Evolutionary conservation across 176 grass and related monocot genomes (phyloP), one percentile per base, ranked within the genome.

Genomic region (Calamus simplicifolius): DNA sequence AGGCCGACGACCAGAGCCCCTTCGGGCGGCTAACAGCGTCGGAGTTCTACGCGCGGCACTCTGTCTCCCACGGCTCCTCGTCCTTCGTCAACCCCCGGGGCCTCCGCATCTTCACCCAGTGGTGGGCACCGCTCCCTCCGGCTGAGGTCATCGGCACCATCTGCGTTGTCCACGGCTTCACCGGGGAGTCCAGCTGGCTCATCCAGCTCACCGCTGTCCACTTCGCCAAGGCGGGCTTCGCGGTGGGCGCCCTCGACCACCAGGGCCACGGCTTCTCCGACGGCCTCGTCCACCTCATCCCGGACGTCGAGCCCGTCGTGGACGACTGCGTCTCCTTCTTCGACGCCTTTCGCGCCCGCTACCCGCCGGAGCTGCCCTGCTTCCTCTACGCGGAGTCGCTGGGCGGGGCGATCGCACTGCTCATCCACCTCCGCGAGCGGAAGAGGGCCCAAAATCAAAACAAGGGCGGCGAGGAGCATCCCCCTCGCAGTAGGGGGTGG

Each of bases 321-420:
- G 82, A 95, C 4, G 86, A 95, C 76, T 95, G 90, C 77, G 82
- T 81, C 27, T 58, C 90, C 57, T 88, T 79, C 57, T 95, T 95
- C 70, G 80, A 82, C 18, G 15, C 76, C 14, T 95, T 95, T 66
- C 90, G 90, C 50, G 61, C 85, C 27, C 79, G 80, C 21, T 81
- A 84, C 73, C 86, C 86, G 14, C 63, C 90, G 0, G 81, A 73
- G 12, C 76, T 95, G 4, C 90, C 82, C 0, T 89, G 80, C 71
- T 95, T 95, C 63, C 82, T 95, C 35, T 89, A 95, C 78, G 73
- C 85, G 0, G 90, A 95, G 74, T 95, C 90, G 6, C 85, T 95
- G 6, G 89, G 85, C 19, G 85, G 89, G n/a, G 89, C 85, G 57
- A 95, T 89, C 63, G 78, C 81, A 30, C 75, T 89, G 64, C 72